phyloP scores from a whole-genome alignment of 371 early-diverging fungal species.

The Actinomortierella wolfii region DNA sequence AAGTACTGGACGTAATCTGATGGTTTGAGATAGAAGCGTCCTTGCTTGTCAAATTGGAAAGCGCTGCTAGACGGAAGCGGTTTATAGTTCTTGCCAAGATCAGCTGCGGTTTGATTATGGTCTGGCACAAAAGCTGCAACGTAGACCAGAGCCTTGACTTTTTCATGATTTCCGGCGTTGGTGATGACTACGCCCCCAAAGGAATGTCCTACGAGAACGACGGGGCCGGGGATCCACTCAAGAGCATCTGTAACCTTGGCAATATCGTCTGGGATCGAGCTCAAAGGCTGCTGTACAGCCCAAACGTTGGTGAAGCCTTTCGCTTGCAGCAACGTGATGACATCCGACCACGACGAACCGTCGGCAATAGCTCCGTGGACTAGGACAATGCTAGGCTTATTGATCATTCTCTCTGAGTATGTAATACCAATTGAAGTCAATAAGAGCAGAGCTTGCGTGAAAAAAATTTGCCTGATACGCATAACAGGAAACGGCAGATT shows the following conservation, averaged over 20 bases:
- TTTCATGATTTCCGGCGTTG: constrained; percentile 4
- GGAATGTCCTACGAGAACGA: constrained; percentile 18
- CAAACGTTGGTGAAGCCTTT: constrained; percentile 4
- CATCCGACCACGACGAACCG: constrained; percentile 13
- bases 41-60: constrained; percentile 5
- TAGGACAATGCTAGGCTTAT: constrained; percentile 13
- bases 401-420: too few relatives aligned
- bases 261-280: constrained; percentile 12
- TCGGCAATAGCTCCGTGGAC: constrained; percentile 19
- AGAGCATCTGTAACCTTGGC: constrained; percentile 11
- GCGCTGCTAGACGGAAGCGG: constrained; percentile 2
- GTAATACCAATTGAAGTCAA: too few relatives aligned
- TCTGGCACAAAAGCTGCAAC: constrained; percentile 14
- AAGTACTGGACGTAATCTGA: constrained; percentile 13
- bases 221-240: constrained; percentile 5
- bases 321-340: constrained; percentile 9
- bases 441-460: too few relatives aligned
- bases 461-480: too few relatives aligned
- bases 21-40: background rate
- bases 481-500: too few relatives aligned
- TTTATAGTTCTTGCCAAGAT: constrained; percentile 2
- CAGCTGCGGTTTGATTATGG: background rate
- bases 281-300: constrained; percentile 16
- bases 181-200: constrained; percentile 12
- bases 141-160: constrained; percentile 13